Conservation (phyloP, 352 stramenopile species). For the Blastocystis sp. region DNA sequence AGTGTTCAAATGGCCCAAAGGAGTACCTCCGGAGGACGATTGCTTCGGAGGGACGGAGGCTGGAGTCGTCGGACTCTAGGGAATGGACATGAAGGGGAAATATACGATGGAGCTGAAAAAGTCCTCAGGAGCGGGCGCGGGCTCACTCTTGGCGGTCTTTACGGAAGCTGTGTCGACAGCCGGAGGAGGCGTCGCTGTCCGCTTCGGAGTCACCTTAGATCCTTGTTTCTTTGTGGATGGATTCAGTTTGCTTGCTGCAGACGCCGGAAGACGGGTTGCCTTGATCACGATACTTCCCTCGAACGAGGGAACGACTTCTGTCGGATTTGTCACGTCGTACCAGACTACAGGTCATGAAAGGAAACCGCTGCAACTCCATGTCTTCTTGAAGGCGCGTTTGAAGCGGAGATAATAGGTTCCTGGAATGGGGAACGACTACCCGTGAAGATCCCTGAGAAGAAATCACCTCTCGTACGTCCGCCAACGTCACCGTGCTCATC, state of each 20-base stretch:
- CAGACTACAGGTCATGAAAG: conserved; percentile 53
- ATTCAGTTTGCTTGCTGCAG: neutral
- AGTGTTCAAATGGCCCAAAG: neutral
- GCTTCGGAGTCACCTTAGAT: neutral
- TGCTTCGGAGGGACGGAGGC: neutral
- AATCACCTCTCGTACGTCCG: conserved; percentile 42
- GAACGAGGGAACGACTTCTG: conserved; percentile 57
- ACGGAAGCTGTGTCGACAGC: neutral
- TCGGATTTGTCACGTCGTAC: conserved; percentile 55
- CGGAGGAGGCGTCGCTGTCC: neutral
- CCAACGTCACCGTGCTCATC: neutral
- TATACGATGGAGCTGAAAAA: neutral
- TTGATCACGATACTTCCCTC: conserved; percentile 58
- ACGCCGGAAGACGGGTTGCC: conserved; percentile 45
- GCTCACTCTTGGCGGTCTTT: neutral
- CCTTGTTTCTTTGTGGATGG: neutral
- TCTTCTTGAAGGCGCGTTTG: conserved; percentile 60
- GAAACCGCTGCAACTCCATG: neutral
- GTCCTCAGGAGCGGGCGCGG: neutral
- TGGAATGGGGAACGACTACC: conserved; percentile 57
- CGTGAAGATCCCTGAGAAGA: neutral
- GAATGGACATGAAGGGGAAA: neutral
- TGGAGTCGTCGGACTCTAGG: conserved; percentile 3
- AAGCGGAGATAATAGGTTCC: conserved; percentile 59
- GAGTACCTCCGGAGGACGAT: neutral